Percentiles rank a stretch among this genome's conserved stretches.
These are phyloP conservation scores for Aspergillus sp. DNA, from an alignment of 2,329 filamentous ascomycete species.

Conservation along the genomic window DNA sequence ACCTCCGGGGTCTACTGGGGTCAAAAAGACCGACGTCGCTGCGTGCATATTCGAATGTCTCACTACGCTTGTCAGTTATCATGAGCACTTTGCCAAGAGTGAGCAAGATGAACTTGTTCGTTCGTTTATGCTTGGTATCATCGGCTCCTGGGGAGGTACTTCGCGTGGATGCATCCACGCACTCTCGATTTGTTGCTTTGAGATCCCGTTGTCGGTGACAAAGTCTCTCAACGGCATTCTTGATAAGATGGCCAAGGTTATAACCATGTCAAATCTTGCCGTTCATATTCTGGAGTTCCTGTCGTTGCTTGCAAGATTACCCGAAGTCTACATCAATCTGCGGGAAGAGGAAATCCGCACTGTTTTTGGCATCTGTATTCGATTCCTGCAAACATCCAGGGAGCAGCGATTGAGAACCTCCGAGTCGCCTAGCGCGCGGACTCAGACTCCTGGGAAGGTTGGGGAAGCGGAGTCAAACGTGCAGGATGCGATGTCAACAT, in stretches of 20 bases:
- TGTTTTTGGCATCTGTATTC: slow-evolving; percentile 90
- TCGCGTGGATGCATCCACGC: slow-evolving; percentile 93
- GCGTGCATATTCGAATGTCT: slow-evolving; percentile 82
- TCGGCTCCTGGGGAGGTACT: slow-evolving; percentile 76
- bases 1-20: slow-evolving; percentile 67
- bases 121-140: slow-evolving; percentile 71
- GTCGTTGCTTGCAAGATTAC: slow-evolving; percentile 77
- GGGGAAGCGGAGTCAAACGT: slow-evolving; percentile 33
- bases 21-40: slow-evolving; percentile 81
- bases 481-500: slow-evolving; percentile 77
- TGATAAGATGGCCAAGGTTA: slow-evolving; percentile 90
- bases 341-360: slow-evolving; percentile 86
- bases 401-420: slow-evolving; percentile 44
- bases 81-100: slow-evolving; percentile 71
- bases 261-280: slow-evolving; percentile 84
- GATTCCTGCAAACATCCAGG: slow-evolving; percentile 82
- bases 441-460: slow-evolving; percentile 32
- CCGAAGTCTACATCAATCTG: slow-evolving; percentile 79
- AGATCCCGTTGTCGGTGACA: slow-evolving; percentile 78
- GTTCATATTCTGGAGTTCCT: slow-evolving; percentile 95
- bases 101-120: slow-evolving; percentile 87
- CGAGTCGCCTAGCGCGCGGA: slow-evolving; percentile 27
- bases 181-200: slow-evolving; percentile 88
- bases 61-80: slow-evolving; percentile 84
- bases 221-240: slow-evolving; percentile 80